Evolutionary conservation across 1,284 basidiomycete genomes (phyloP), one percentile per base, ranked within the genome.

Genomic region (Naganishia cerealis): DNA sequence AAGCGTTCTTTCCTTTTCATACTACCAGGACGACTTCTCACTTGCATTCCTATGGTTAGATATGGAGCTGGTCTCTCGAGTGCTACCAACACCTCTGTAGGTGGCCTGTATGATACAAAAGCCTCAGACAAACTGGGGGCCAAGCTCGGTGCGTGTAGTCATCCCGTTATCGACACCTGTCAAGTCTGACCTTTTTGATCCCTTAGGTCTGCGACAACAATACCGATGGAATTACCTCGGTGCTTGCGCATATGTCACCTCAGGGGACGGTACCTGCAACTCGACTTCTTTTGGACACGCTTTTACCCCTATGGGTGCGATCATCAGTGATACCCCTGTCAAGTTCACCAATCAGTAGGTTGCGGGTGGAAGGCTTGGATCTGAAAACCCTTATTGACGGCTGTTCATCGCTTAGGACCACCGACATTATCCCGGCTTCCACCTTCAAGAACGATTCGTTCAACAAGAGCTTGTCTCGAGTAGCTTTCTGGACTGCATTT

Each of bases 151-250:
- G 18, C 21, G 61, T 54, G 16, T 50, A 7, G 26, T 24, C 29
- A 16, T 8, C 33, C 33, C 54, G 26, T 8, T 46, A 50, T 24
- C 46, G 24, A 21, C 7, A 50, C 46, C 2, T 18, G 24, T 24
- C 3, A 18, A 24, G 24, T 50, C 24, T 50, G 46, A 50, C 29
- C 12, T 33, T 33, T 33, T 6, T 33, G 29, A 33, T 33, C 57
- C 67, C 18, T 71, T 70, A 50, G 80, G 80, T 39, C 63, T 80
- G 56, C 71, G 78, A 54, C 76, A 78, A 70, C 72, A 76, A 66
- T 81, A 81, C 74, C 74, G 78, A 69, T 81, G 74, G 58, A 79
- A 79, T 57, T 65, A 80, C 24, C 77, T 79, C 73, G 77, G 75
- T 57, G 72, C 74, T 3, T 81, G 79, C 63, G 78, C 72, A 0